phyloP scores from a whole-genome alignment of 192 early-diverging fungal species.

The Coemansia sp. region DNA sequence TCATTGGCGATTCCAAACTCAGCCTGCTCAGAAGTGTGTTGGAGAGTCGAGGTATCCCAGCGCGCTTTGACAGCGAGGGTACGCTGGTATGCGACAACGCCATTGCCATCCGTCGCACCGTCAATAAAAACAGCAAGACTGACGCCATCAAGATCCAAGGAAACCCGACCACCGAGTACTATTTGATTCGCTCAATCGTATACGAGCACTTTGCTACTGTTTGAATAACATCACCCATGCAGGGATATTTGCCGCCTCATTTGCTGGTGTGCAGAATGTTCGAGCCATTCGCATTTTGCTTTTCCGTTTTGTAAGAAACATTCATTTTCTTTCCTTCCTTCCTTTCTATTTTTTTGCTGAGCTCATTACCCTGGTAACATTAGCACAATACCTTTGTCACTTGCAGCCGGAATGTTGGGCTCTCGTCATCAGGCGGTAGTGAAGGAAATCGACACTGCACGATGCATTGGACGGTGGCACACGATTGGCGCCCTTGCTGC shows the following conservation, averaged over 20 bases:
- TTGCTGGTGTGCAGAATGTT: no score
- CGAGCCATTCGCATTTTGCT: background rate
- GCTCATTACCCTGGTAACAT: background rate
- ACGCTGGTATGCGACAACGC: slow-evolving; percentile 83
- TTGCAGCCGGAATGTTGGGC: slow-evolving; percentile 25
- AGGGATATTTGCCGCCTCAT: no score
- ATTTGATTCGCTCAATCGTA: slow-evolving; percentile 55
- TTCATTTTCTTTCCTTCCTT: background rate
- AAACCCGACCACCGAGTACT: slow-evolving; percentile 54
- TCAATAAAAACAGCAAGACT: slow-evolving; percentile 19
- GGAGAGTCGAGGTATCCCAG: slow-evolving; percentile 70
- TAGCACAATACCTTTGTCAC: background rate
- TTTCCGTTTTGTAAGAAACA: background rate
- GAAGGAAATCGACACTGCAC: slow-evolving; percentile 58
- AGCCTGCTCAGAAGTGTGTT: slow-evolving; percentile 80
- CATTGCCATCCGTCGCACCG: slow-evolving; percentile 60
- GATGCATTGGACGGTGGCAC: slow-evolving; percentile 54
- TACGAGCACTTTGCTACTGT: slow-evolving; percentile 47
- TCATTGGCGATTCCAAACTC: slow-evolving; percentile 86
- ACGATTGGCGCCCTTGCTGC: slow-evolving; percentile 32
- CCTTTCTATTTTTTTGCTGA: background rate
- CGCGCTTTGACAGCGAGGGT: slow-evolving; percentile 84
- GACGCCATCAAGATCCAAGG: slow-evolving; percentile 51
- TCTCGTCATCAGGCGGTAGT: slow-evolving; percentile 48
- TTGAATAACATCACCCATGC: slow-evolving; percentile 5